Evolutionary conservation across 768 basidiomycete genomes (phyloP), one percentile per base, ranked within the genome.

Genomic region (Podaxis sp.): DNA sequence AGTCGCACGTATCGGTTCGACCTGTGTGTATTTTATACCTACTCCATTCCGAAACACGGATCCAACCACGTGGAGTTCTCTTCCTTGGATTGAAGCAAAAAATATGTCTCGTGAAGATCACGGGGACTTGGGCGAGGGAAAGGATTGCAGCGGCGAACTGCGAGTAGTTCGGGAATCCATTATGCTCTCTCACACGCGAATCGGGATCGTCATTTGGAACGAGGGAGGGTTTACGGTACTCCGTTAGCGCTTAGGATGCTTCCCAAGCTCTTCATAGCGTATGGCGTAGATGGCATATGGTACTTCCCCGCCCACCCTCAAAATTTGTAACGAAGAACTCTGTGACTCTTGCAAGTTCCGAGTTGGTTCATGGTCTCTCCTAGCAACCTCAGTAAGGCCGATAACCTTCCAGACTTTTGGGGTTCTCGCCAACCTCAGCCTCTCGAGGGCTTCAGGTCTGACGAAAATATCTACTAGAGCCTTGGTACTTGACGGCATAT

Each of bases 121-220:
- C 43, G 43, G 6, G 33, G 43, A n/a, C 17, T 22, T 46, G 43
- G 15, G 17, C 19, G 2, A 46, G 43, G 43, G 13, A 46, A 38
- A 51, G n/a, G 36, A 37, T 19, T 25, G 19, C 9, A 8, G 37
- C 11, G 36, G 9, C 1, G 11, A 37, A 36, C 29, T 49, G 57
- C 57, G 57, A 50, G 22, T 38, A 13, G 49, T 51, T 59, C 57
- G 57, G 57, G 49, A 22, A 49, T 40, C 40, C 37, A 59, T 37
- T 59, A 41, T 22, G 2, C 36, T 17, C 54, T 29, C 55, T 46
- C 41, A n/a, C 55, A 43, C 40, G 13, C 38, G 37, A 46, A 40
- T 24, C 25, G 12, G 41, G 41, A 19, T 46, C 43, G 43, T 46
- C 43, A 46, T 46, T 46, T 46, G 43, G 43, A 33, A 24, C 17